A percentile compares a stretch with the other conserved stretches of the same genome.
Conservation (phyloP, 2,329 filamentous ascomycete genomes). For the Penicillium sp. region DNA sequence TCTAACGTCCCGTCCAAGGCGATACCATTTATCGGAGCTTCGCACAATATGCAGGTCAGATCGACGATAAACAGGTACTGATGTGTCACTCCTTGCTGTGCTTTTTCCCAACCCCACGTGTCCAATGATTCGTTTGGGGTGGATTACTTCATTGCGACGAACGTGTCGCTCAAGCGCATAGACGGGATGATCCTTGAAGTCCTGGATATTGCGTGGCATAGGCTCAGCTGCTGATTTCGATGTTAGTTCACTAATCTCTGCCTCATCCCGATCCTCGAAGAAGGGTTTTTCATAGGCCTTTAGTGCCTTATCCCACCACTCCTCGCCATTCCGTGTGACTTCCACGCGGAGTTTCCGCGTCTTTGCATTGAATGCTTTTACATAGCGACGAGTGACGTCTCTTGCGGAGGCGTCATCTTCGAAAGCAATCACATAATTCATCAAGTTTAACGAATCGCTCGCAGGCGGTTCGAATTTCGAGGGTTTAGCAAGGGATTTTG, state of each 20-base stretch:
- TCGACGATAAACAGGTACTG: constrained; percentile 81
- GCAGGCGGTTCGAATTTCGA: constrained; percentile 78
- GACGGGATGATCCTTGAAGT: constrained; percentile 82
- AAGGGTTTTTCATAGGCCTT: constrained; percentile 44
- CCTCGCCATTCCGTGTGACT: constrained; percentile 53
- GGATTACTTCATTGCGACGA: constrained; percentile 76
- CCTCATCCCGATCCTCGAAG: constrained; percentile 69
- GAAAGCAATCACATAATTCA: constrained; percentile 84
- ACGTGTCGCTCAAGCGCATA: constrained; percentile 85
- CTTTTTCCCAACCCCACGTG: constrained; percentile 63
- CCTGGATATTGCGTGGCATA: constrained; percentile 81
- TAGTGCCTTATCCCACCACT: constrained; percentile 57
- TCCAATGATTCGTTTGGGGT: constrained; percentile 70
- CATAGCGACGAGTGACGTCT: constrained; percentile 86
- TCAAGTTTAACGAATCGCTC: constrained; percentile 70
- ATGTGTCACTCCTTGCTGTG: constrained; percentile 46
- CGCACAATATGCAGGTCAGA: constrained; percentile 75
- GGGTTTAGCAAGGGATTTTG: constrained; percentile 73
- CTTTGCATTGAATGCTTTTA: constrained; percentile 86
- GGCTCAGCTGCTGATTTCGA: constrained; percentile 71
- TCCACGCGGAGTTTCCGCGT: constrained; percentile 82
- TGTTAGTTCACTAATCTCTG: constrained; percentile 76
- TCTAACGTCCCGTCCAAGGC: constrained; percentile 76
- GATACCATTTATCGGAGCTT: constrained; percentile 87
- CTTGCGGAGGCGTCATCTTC: constrained; percentile 73